Evolutionary conservation across 805 yeast genomes (phyloP), one percentile per base, ranked within the genome.

Genomic region (Cyberlindnera xylosilytica): DNA sequence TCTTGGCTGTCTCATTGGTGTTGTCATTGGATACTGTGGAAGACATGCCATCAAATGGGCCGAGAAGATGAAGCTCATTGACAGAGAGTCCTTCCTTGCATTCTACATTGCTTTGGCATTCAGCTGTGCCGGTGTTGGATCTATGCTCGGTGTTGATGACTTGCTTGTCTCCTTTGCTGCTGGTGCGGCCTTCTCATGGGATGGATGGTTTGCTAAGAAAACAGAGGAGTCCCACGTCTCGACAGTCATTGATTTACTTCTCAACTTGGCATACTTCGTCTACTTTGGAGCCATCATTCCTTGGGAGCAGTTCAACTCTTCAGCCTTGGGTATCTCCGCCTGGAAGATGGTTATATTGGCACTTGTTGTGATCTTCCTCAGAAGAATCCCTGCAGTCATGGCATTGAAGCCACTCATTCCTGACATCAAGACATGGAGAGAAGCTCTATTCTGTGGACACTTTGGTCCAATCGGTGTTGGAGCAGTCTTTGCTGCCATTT

Each of bases 401-500:
- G 73, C 78, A 0, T 65, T 86, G 38, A 85, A 85, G 56, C 89
- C 91, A 0, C 60, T 88, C 19, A 83, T 87, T 2, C 96, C 97
- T 0, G 97, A 89, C 59, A 77, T 89, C 30, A 81, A 87, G 54
- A 76, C 87, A 10, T 89, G 97, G 96, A 78, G 96, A 61, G 97
- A 89, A 62, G 97, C 97, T 0, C 60, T 89, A 3, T 90, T 90
- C 62, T 87, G 95, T 61, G 97, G 97, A 17, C 96, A 89, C 65
- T 89, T 90, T 63, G 97, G 97, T 15, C 97, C 97, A 2, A 87
- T 90, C 57, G 97, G 97, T 36, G 97, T 89, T 18, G 96, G 97
- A 44, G 96, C 96, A 1, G 72, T 89, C 63, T 47, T 44, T 40
- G 91, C 93, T 32, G 81, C 87, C 6, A 81, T 89, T 38, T 68